Percentiles rank a stretch among this genome's conserved stretches.
These are phyloP conservation scores for Kwoniella sp. DNA, from an alignment of 768 basidiomycete species.

Conservation along the genomic window DNA sequence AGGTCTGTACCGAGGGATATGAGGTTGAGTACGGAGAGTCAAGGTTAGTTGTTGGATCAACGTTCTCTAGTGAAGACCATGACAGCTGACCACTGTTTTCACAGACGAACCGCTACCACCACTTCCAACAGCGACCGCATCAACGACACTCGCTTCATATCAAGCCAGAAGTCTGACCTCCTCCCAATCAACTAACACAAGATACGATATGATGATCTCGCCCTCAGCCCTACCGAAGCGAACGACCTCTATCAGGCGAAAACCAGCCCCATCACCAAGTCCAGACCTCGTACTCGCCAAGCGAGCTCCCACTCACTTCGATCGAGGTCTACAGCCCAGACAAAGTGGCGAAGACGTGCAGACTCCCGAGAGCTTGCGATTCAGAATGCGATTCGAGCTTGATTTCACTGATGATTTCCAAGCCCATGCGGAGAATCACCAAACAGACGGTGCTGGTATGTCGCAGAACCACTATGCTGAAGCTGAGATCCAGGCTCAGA, in stretches of 20 bases:
- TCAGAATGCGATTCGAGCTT: constrained; percentile 27
- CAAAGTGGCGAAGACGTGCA: background rate
- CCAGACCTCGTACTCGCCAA: constrained; percentile 1
- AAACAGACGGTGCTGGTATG: no score
- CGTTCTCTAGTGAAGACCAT: background rate
- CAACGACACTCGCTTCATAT: background rate
- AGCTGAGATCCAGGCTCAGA: background rate
- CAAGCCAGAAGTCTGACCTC: background rate
- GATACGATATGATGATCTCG: background rate
- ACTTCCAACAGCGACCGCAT: background rate
- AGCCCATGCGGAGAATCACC: no score
- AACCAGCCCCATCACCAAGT: constrained; percentile 22
- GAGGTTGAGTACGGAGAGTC: constrained; percentile 12
- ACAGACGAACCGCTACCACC: background rate
- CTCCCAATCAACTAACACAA: background rate
- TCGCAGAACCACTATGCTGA: background rate
- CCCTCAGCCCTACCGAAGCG: background rate
- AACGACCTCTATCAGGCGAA: constrained; percentile 11
- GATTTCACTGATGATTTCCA: constrained; percentile 10
- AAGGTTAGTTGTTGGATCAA: constrained; percentile 3
- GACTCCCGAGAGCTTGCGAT: constrained; percentile 28
- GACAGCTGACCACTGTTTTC: background rate
- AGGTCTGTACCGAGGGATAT: constrained; percentile 30
- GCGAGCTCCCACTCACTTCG: background rate
- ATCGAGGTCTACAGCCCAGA: background rate